Evolutionary conservation across 2,329 filamentous ascomycete species (phyloP).

Genomic region (Exophiala oligosperma): DNA sequence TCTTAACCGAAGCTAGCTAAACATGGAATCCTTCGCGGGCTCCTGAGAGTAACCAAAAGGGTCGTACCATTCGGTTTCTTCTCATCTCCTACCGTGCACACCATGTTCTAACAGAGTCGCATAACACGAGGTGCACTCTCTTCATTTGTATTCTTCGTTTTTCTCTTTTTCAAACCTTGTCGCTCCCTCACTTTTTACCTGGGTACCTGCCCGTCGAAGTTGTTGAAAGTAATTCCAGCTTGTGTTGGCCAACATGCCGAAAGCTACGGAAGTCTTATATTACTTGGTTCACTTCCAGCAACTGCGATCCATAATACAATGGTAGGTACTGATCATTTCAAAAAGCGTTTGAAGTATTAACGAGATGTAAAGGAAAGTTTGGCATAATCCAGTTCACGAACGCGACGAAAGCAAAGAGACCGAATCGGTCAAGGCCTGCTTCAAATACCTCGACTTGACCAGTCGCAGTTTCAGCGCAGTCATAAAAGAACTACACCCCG

Average conservation of each 20-base stretch:
- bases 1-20: not conserved
- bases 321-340: slow-evolving; percentile 56
- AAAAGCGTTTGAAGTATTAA: not conserved
- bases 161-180: not conserved
- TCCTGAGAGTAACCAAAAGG: not conserved
- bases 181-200: slow-evolving; percentile 6
- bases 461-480: slow-evolving; percentile 92
- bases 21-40: not conserved
- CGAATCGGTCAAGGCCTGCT: slow-evolving; percentile 75
- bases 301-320: slow-evolving; percentile 83
- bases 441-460: slow-evolving; percentile 79
- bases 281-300: slow-evolving; percentile 73
- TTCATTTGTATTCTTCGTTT: not conserved
- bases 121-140: not conserved
- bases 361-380: slow-evolving; percentile 71
- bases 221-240: not conserved
- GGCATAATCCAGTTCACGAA: slow-evolving; percentile 90
- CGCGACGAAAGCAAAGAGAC: slow-evolving; percentile 76
- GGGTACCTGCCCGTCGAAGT: not conserved
- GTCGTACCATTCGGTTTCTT: slow-evolving; percentile 21
- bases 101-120: slow-evolving; percentile 7
- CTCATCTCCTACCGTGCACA: slow-evolving; percentile 8
- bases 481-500: slow-evolving; percentile 92
- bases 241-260: slow-evolving; percentile 38
- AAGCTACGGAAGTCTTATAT: slow-evolving; percentile 61